Percentiles rank a stretch among this genome's conserved stretches.
Evolutionary conservation across 805 yeast genomes (phyloP).

Genomic region (Saccharomyces paradoxus): DNA sequence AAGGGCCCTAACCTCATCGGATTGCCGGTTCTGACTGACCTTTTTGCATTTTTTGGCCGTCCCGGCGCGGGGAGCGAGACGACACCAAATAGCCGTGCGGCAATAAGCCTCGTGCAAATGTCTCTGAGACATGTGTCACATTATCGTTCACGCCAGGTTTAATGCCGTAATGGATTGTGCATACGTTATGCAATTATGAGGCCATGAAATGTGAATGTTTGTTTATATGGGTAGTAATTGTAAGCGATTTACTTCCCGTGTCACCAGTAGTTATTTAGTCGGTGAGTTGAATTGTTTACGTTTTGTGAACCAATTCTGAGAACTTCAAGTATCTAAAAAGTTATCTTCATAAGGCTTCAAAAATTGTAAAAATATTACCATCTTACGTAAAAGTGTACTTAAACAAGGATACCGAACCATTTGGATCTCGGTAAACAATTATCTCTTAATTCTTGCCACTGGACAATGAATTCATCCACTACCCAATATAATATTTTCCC

Average conservation of each 20-base stretch:
- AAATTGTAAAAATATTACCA: neutral
- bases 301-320: neutral
- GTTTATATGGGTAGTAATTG: neutral
- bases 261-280: too few species aligned
- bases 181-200: neutral
- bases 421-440: constrained; percentile 53
- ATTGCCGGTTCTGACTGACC: neutral
- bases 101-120: neutral
- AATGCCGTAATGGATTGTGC: neutral
- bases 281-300: neutral
- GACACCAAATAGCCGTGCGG: neutral
- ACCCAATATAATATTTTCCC: constrained; percentile 67
- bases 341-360: neutral
- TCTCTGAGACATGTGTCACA: neutral
- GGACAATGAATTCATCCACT: constrained; percentile 74
- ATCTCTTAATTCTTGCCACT: constrained; percentile 62
- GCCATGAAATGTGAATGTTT: neutral
- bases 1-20: neutral
- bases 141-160: neutral
- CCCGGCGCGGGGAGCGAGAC: neutral
- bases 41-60: neutral
- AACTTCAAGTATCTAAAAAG: neutral
- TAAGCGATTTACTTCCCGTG: neutral
- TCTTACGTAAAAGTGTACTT: constrained; percentile 5
- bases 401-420: constrained; percentile 71